phyloP scores from a whole-genome alignment of 2,329 filamentous ascomycete species.

The Aspergillus pseudoterreus region DNA sequence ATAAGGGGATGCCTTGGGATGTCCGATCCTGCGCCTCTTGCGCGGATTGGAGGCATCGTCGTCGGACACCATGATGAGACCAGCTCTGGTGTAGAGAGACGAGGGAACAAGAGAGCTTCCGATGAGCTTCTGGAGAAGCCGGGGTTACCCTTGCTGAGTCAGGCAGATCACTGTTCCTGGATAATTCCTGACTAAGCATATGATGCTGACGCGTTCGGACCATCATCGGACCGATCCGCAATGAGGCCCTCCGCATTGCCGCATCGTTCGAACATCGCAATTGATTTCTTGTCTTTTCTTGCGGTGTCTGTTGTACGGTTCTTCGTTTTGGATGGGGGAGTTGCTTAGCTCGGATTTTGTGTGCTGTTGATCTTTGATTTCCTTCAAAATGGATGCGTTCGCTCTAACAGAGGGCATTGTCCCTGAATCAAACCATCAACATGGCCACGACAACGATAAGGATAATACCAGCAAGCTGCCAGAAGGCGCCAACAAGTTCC shows the following conservation, averaged over 20 bases:
- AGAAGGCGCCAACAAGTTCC: slow-evolving; percentile 84
- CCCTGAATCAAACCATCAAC: slow-evolving; percentile 26
- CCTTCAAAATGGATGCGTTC: slow-evolving; percentile 40
- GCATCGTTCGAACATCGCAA: slow-evolving; percentile 19
- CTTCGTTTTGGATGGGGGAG: slow-evolving; percentile 23
- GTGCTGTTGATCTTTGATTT: not conserved
- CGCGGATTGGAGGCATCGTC: slow-evolving; percentile 43
- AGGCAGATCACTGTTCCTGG: not conserved
- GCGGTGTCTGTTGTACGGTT: slow-evolving; percentile 12
- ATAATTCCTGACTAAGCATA: not conserved
- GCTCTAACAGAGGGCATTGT: slow-evolving; percentile 39
- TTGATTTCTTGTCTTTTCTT: slow-evolving; percentile 4
- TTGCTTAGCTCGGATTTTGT: not conserved
- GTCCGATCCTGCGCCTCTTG: slow-evolving; percentile 44
- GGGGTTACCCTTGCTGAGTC: slow-evolving; percentile 11
- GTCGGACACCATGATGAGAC: slow-evolving; percentile 36
- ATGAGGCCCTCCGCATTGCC: slow-evolving; percentile 25
- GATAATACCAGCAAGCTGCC: slow-evolving; percentile 28
- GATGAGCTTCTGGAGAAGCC: not conserved
- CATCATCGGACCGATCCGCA: slow-evolving; percentile 31
- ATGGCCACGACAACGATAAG: slow-evolving; percentile 21
- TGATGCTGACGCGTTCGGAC: slow-evolving; percentile 24
- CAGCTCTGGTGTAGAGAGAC: slow-evolving; percentile 15
- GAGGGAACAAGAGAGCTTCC: slow-evolving; percentile 2
- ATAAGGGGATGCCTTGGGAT: slow-evolving; percentile 42